A percentile compares a stretch with the other conserved stretches of the same genome.
Evolutionary conservation across 345 rosid genomes (phyloP).

Genomic region (Eucalyptus marginata): DNA sequence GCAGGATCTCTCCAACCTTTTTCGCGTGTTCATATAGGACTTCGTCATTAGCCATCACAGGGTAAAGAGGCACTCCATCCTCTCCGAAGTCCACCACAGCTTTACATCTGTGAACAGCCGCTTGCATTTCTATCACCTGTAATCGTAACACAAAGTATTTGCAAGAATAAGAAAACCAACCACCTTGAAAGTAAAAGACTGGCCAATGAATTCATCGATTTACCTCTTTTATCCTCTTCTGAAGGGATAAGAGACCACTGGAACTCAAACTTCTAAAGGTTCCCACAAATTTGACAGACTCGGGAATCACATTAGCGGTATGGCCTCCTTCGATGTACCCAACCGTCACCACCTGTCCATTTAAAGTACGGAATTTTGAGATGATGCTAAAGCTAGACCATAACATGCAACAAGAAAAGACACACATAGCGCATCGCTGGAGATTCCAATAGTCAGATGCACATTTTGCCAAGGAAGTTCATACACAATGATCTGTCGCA

Average conservation of each 20-base stretch:
- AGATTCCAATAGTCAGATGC: background rate
- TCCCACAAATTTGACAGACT: conserved; percentile 39
- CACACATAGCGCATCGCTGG: background rate
- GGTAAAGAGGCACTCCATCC: conserved; percentile 32
- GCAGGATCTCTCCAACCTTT: conserved; percentile 35
- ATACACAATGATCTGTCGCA: background rate
- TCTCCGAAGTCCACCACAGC: conserved; percentile 42
- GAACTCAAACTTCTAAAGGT: conserved; percentile 50
- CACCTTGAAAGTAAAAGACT: background rate
- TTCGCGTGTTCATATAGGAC: conserved; percentile 35
- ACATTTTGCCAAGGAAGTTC: background rate
- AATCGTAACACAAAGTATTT: background rate
- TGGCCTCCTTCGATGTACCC: conserved; percentile 57
- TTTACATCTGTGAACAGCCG: conserved; percentile 41
- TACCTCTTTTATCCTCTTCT: conserved; percentile 42
- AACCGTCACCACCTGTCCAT: conserved; percentile 43
- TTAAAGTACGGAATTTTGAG: background rate
- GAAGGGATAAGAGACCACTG: conserved; percentile 40
- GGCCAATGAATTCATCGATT: background rate
- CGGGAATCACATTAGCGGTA: conserved; percentile 47
- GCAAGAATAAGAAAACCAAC: background rate
- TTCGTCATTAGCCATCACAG: conserved; percentile 42
- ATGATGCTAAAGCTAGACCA: background rate
- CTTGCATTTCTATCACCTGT: conserved; percentile 55
- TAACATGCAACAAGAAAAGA: background rate